These are phyloP conservation scores for Vinca minor DNA, from an alignment of 257 asterid species.

Conservation along the genomic window DNA sequence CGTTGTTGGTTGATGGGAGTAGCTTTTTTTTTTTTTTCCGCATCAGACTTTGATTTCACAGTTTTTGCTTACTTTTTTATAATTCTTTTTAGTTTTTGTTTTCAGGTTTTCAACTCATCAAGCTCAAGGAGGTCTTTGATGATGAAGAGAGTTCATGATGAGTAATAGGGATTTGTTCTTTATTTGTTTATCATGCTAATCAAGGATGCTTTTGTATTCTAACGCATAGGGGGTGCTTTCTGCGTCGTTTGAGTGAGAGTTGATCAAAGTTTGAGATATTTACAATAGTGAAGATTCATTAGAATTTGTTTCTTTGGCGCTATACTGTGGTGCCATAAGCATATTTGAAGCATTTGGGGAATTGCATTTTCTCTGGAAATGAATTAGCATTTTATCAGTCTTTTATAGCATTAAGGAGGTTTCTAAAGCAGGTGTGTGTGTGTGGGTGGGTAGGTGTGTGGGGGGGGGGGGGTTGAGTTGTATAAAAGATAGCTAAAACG, in stretches of 20 bases:
- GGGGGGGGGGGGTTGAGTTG: conserved; percentile 31
- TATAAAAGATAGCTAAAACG: conserved; percentile 91
- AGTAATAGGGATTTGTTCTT: not conserved
- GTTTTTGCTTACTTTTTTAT: not conserved
- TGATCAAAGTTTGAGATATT: not conserved
- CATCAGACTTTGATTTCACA: not conserved
- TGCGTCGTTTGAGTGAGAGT: not conserved
- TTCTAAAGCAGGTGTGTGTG: conserved; percentile 25
- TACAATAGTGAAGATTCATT: not conserved
- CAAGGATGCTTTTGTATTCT: not conserved
- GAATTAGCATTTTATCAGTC: conserved; percentile 12
- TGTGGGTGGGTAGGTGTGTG: too few species aligned
- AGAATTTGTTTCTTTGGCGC: not conserved
- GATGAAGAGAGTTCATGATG: conserved; percentile 2
- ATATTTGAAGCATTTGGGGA: not conserved
- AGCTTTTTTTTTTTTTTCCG: not conserved
- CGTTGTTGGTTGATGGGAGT: too few species aligned
- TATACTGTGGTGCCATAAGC: not conserved
- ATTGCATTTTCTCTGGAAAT: conserved; percentile 11
- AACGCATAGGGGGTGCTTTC: not conserved
- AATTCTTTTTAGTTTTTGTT: not conserved
- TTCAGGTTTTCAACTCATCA: not conserved
- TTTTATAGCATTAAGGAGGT: conserved; percentile 14
- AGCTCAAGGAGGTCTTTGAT: not conserved
- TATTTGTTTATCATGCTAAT: not conserved